These are phyloP conservation scores for Talaromyces sp. DNA, from an alignment of 2,329 filamentous ascomycete genomes.

Conservation along the genomic window DNA sequence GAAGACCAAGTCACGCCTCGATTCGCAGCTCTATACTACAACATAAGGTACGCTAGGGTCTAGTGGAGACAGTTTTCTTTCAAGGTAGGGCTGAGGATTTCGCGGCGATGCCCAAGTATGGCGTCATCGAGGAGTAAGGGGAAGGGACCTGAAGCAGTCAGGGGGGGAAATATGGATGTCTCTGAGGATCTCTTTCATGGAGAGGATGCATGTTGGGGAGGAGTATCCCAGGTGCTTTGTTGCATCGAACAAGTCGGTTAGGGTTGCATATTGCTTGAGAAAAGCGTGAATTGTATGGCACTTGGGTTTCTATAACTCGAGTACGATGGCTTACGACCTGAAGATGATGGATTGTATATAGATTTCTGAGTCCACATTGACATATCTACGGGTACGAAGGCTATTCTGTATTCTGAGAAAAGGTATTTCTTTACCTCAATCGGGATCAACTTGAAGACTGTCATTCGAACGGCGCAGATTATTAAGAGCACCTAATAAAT, in stretches of 20 bases:
- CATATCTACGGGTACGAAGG: too few species aligned
- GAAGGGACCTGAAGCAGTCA: not conserved
- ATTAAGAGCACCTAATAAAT: not conserved
- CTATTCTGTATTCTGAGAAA: too few species aligned
- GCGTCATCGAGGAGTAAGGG: not conserved
- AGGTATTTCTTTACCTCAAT: too few species aligned
- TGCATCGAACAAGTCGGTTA: not conserved
- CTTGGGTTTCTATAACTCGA: not conserved
- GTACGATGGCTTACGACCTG: not conserved
- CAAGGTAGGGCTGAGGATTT: conserved; percentile 21
- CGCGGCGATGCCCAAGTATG: not conserved
- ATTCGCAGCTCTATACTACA: not conserved
- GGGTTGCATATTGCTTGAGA: not conserved
- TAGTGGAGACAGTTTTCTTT: conserved; percentile 31
- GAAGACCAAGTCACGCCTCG: not conserved
- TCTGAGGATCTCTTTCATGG: not conserved
- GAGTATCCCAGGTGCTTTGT: not conserved
- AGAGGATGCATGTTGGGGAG: not conserved
- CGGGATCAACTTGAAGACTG: not conserved
- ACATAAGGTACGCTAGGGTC: conserved; percentile 15
- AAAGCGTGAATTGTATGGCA: not conserved
- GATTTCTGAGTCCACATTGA: too few species aligned
- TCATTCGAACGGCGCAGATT: not conserved
- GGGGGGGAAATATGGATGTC: not conserved
- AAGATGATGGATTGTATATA: too few species aligned